Conservation (phyloP, 1,139 yeast genomes). For the Saccharomyces hybrid region DNA sequence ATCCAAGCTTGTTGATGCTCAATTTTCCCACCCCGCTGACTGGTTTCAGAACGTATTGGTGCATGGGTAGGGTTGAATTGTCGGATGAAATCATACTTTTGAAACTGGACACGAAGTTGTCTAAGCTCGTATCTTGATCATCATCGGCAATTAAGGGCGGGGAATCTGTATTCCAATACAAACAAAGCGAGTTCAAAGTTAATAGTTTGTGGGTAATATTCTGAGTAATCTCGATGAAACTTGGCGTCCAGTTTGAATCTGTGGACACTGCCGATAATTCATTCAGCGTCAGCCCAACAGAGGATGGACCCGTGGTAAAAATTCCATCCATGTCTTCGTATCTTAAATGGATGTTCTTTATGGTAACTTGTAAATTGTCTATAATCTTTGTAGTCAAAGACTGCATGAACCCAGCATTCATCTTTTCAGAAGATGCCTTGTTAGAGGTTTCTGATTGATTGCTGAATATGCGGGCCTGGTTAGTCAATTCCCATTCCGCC, state of each 20-base stretch:
- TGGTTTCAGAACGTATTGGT: conserved; percentile 73
- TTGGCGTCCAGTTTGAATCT: conserved; percentile 76
- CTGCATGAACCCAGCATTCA: conserved; percentile 78
- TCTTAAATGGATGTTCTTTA: conserved; percentile 82
- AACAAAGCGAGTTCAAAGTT: conserved; percentile 64
- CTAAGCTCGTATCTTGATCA: conserved; percentile 31
- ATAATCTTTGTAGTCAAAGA: conserved; percentile 80
- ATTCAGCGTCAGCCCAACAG: conserved; percentile 73
- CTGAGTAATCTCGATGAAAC: conserved; percentile 69
- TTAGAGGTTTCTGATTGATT: not conserved
- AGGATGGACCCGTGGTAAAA: conserved; percentile 64
- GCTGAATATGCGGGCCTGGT: conserved; percentile 29
- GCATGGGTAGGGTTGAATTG: conserved; percentile 30
- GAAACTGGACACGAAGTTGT: conserved; percentile 32
- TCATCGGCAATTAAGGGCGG: conserved; percentile 35
- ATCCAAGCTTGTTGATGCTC: conserved; percentile 69
- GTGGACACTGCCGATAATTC: conserved; percentile 92
- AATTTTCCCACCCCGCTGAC: conserved; percentile 84
- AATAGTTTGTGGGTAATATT: conserved; percentile 68
- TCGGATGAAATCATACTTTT: conserved; percentile 32
- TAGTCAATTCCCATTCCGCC: conserved; percentile 57
- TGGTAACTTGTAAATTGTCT: conserved; percentile 89
- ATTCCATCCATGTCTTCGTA: conserved; percentile 67
- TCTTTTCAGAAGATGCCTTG: conserved; percentile 46
- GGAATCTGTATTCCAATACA: conserved; percentile 79